Percentiles rank a stretch among this genome's conserved stretches.
These are phyloP conservation scores for Iberis pinnata DNA, from an alignment of 345 rosid genomes.

Conservation along the genomic window DNA sequence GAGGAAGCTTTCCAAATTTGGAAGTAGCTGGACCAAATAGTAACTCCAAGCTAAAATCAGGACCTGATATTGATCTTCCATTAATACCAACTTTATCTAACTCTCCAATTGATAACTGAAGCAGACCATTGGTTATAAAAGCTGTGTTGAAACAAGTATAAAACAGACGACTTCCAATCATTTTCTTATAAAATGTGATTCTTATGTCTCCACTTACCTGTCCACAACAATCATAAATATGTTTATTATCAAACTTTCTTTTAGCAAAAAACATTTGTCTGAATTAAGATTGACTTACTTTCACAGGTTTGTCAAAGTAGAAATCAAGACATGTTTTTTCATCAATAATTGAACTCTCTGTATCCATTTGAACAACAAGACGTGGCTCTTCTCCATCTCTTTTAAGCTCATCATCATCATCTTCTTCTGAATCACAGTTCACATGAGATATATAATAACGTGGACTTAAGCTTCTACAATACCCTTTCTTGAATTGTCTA, in stretches of 20 bases:
- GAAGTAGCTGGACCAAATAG: constrained; percentile 70
- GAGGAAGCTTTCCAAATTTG: constrained; percentile 17
- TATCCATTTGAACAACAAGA: constrained; percentile 86
- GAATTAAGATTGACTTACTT: constrained; percentile 54
- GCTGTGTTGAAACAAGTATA: constrained; percentile 85
- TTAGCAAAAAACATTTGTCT: not conserved
- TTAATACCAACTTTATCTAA: constrained; percentile 71
- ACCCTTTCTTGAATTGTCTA: constrained; percentile 58
- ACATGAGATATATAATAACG: constrained; percentile 54
- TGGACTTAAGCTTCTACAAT: constrained; percentile 46
- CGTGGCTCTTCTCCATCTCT: constrained; percentile 38
- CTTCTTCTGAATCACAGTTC: constrained; percentile 35
- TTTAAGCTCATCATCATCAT: constrained; percentile 9
- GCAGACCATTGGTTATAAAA: constrained; percentile 69
- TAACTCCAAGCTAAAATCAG: constrained; percentile 75
- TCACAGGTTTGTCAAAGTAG: constrained; percentile 61
- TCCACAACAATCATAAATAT: constrained; percentile 7
- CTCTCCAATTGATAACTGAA: constrained; percentile 60
- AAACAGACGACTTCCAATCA: constrained; percentile 84
- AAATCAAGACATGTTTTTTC: constrained; percentile 79
- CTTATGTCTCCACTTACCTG: constrained; percentile 49
- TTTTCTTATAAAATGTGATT: constrained; percentile 44
- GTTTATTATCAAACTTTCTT: not conserved
- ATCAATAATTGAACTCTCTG: constrained; percentile 72
- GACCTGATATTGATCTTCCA: constrained; percentile 68